phyloP scores from a whole-genome alignment of 192 early-diverging fungal species.

The Oehlia diaphana region DNA sequence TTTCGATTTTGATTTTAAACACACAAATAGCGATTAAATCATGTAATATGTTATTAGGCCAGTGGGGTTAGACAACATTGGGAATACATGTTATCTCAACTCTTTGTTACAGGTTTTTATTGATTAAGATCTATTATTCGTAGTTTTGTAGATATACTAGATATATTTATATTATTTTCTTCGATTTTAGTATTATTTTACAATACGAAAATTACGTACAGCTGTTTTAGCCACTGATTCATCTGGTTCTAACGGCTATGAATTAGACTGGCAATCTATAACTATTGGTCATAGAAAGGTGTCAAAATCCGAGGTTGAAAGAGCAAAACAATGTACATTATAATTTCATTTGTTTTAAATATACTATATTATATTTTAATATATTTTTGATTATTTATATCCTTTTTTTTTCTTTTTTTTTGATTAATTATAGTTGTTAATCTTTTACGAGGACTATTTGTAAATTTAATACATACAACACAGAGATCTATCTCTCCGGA shows the following conservation, averaged over 20 bases:
- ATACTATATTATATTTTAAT: neutral
- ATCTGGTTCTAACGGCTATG: slow-evolving; percentile 38
- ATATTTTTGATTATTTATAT: neutral
- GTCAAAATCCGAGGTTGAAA: slow-evolving; percentile 39
- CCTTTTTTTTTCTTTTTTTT: neutral
- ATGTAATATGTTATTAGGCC: slow-evolving; percentile 46
- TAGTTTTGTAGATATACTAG: neutral
- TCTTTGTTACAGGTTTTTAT: slow-evolving; percentile 63
- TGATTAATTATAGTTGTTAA: slow-evolving; percentile 41
- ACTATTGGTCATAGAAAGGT: slow-evolving; percentile 51
- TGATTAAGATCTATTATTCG: neutral
- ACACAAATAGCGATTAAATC: no score
- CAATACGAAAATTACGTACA: slow-evolving; percentile 59
- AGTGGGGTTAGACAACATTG: slow-evolving; percentile 77
- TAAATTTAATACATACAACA: slow-evolving; percentile 41
- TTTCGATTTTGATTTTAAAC: neutral
- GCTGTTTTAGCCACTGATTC: slow-evolving; percentile 59
- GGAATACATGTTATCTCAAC: slow-evolving; percentile 90
- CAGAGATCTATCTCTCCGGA: slow-evolving; percentile 53
- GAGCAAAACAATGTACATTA: slow-evolving; percentile 53
- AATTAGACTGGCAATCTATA: slow-evolving; percentile 38
- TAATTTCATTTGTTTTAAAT: neutral
- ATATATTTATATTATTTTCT: neutral
- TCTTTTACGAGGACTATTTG: slow-evolving; percentile 54
- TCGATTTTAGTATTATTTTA: slow-evolving; percentile 64